A percentile compares a stretch with the other conserved stretches of the same genome.
Conservation (phyloP, 2,329 filamentous ascomycete species). For the Ophiobolus disseminans region DNA sequence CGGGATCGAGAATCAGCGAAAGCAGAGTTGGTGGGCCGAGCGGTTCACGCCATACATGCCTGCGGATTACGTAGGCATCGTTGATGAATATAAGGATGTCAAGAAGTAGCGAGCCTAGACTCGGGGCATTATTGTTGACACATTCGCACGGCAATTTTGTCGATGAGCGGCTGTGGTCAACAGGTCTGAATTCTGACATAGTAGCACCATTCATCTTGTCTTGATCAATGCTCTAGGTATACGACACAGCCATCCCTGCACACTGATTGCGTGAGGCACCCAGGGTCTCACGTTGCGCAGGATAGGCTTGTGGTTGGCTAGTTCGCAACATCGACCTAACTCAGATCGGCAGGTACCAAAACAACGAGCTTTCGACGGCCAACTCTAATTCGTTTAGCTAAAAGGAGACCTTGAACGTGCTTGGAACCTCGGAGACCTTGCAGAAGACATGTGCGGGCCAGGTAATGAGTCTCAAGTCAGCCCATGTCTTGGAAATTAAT, state of each 20-base stretch:
- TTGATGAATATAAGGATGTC: slow-evolving; percentile 28
- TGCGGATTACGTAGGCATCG: slow-evolving; percentile 33
- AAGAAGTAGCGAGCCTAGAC: not conserved
- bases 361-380: not conserved
- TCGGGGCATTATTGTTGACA: not conserved
- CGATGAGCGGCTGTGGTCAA: no score
- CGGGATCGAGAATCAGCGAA: slow-evolving; percentile 28
- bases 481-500: no score
- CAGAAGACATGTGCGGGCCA: no score
- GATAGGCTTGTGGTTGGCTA: slow-evolving; percentile 18
- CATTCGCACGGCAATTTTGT: no score
- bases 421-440: not conserved
- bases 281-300: slow-evolving; percentile 26
- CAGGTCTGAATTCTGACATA: no score
- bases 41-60: slow-evolving; percentile 31
- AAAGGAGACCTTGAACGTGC: slow-evolving; percentile 4
- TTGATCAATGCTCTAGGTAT: not conserved
- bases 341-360: slow-evolving; percentile 18
- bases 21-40: slow-evolving; percentile 32
- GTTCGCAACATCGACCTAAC: slow-evolving; percentile 7
- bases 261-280: not conserved
- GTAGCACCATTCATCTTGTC: not conserved
- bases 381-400: not conserved
- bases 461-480: no score
- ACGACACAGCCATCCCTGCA: not conserved